Base-by-base conservation (phyloP, 1,139 yeast genomes). In the Taiozyma sp. region DNA sequence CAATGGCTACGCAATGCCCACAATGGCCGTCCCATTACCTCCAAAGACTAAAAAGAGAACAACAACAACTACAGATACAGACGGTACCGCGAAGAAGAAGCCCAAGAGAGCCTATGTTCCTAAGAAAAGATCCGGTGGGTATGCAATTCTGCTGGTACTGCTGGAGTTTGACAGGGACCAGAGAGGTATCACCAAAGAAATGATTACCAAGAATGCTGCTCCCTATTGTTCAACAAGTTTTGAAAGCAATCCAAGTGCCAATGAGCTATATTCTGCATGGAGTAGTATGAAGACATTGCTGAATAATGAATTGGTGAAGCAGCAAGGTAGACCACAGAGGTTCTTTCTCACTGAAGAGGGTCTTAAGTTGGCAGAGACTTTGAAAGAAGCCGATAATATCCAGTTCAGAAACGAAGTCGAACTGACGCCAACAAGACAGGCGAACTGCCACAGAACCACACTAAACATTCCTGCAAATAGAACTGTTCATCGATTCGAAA, bases 221-320 rank as follows among this genome's bases (percentile, higher is more conserved):
- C 77, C 77, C 4, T 85, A 74, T 62, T 81, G 90, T 54, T 86
- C 85, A 53, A 65, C 77, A 11, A 79, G 95, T 28, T 87, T 90
- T 67, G 74, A 77, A 0, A 62, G 81, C 0, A 85, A 85, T 58
- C 82, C 88, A 2, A 70, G 82, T 0, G 74, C 85, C 2, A 75
- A 76, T 32, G 85, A 81, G 51, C 81, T 75, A 60, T 81, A 88
- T 65, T 80, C 93, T 7, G 91, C 96, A 0, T 91, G 97, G 97
- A 74, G 72, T 42, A 76, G 90, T 13, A 71, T 85, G 43, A 85
- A 84, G 54, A 81, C 83, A 0, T 69, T 93, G 49, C 63, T 80
- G 24, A 80, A 75, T 42, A 79, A 86, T 51, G 89, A 79, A 21
- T 70, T 88, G 49, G 86, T 91, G 0, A 71, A 71, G 42, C 68